These are phyloP conservation scores for Calonectria hongkongensis DNA, from an alignment of 2,329 filamentous ascomycete genomes.

Conservation along the genomic window DNA sequence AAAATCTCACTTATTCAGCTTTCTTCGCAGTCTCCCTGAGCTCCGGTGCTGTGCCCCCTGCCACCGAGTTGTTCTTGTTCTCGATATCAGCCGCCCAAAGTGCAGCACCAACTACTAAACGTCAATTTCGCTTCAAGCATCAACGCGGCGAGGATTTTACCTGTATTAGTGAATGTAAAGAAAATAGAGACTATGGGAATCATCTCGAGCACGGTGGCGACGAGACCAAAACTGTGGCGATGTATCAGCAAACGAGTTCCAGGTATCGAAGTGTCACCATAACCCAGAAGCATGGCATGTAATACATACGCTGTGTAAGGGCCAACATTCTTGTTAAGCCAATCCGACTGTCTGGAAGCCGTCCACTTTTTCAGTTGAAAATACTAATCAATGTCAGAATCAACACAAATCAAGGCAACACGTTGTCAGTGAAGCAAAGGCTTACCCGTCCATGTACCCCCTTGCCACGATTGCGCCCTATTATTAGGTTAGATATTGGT, in stretches of 20 bases:
- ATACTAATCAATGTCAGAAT: slow-evolving; percentile 73
- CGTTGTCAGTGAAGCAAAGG: slow-evolving; percentile 26
- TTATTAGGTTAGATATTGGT: slow-evolving; percentile 13
- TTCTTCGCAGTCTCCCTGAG: slow-evolving; percentile 70
- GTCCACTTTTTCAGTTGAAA: slow-evolving; percentile 94
- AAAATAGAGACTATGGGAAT: slow-evolving; percentile 88
- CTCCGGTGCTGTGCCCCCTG: slow-evolving; percentile 69
- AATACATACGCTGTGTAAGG: slow-evolving; percentile 86
- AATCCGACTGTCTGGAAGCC: slow-evolving; percentile 77
- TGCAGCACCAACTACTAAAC: slow-evolving; percentile 83
- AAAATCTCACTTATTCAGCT: slow-evolving; percentile 61
- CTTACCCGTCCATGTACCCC: slow-evolving; percentile 73
- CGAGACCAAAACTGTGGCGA: slow-evolving; percentile 79
- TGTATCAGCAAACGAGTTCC: slow-evolving; percentile 38
- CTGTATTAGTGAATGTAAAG: slow-evolving; percentile 92
- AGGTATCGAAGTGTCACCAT: slow-evolving; percentile 30
- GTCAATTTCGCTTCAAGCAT: slow-evolving; percentile 37
- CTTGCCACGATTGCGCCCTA: slow-evolving; percentile 69
- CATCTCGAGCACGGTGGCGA: slow-evolving; percentile 88
- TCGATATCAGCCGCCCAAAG: slow-evolving; percentile 96
- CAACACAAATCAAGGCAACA: neutral
- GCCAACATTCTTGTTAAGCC: slow-evolving; percentile 81
- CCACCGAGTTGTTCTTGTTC: slow-evolving; percentile 69
- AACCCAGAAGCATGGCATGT: neutral
- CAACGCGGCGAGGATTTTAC: slow-evolving; percentile 60